Conservation (phyloP, 495 filamentous ascomycete species). For the Penicillium herquei region DNA sequence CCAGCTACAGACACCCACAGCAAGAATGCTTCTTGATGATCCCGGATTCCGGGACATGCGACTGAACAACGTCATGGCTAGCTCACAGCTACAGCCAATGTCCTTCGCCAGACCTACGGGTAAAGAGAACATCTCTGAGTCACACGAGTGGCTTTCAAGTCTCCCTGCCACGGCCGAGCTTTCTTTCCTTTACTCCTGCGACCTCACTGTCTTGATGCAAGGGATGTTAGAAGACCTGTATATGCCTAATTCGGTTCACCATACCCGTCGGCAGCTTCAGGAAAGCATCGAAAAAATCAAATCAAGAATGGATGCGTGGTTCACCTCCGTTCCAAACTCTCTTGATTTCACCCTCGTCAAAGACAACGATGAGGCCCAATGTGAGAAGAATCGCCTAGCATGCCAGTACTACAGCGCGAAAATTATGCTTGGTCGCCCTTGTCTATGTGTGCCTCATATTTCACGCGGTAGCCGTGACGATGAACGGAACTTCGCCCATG, state of each 20-base stretch:
- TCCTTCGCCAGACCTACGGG: not conserved
- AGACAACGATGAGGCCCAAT: too few relatives aligned
- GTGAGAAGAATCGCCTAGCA: slow-evolving; percentile 1
- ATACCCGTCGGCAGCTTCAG: not conserved
- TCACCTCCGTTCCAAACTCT: not conserved
- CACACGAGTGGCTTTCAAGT: not conserved
- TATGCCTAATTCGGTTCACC: too few relatives aligned
- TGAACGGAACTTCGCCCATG: not conserved
- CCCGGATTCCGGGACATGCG: not conserved
- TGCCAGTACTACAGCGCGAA: not conserved
- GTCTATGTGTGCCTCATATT: not conserved
- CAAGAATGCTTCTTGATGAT: slow-evolving; percentile 19
- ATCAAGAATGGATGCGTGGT: not conserved
- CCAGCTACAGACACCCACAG: slow-evolving; percentile 20
- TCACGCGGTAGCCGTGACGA: too few relatives aligned
- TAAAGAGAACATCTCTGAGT: not conserved
- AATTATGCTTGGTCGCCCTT: not conserved
- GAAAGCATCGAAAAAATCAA: not conserved
- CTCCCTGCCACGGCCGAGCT: not conserved
- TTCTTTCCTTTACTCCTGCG: not conserved
- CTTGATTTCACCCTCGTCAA: not conserved
- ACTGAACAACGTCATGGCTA: too few relatives aligned
- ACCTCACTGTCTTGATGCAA: not conserved
- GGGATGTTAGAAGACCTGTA: not conserved
- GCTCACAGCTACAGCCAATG: not conserved